Evolutionary conservation across 2,329 filamentous ascomycete species (phyloP), one percentile per base, ranked within the genome.

Genomic region (Aspergillus glaucus): DNA sequence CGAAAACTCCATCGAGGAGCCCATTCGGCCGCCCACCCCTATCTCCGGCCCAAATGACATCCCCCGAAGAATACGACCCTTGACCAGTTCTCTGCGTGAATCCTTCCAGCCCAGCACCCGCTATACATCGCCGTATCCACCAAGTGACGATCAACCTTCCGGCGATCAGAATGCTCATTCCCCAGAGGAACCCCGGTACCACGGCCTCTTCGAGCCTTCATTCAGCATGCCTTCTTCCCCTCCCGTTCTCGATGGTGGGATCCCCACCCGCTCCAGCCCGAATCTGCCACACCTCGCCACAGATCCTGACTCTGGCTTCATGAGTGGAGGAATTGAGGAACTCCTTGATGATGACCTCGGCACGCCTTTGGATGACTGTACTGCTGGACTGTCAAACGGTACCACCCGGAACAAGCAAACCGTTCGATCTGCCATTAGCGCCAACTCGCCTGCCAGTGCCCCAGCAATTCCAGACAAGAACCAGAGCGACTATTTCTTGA

Each of bases 201-300:
- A 71, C 48, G 73, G 73, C 50, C 68, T 74, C 7, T 75, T 76
- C 41, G 76, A 86, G 48, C 94, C 89, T 46, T 86, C 89, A 3
- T 83, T 82, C 44, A 87, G 88, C 47, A 88, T 97, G 58, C 87
- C 87, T 1, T 97, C 93, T 0, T 97, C 92, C 3, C 92, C 92
- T 12, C 93, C 93, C 1, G 77, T 94, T 1, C 82, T 90, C 53
- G 79, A 81, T 55, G 79, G 79, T 34, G 74, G 76, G 26, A 74
- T 76, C 22, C 84, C 86, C 4, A 80, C 82, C 24, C 81, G 85
- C 22, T 95, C 91, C 2, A 97, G 92, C 63, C 93, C 92, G 2
- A 78, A 82, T 40, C 76, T 90, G 44, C 82, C 84, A 46, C 77
- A 78, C 4, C 76, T 84, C 54, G 76, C 77, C 6, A 61, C 70